Evolutionary conservation across 2,329 filamentous ascomycete species (phyloP), one percentile per base, ranked within the genome.

Genomic region (Trichoderma harzianum): DNA sequence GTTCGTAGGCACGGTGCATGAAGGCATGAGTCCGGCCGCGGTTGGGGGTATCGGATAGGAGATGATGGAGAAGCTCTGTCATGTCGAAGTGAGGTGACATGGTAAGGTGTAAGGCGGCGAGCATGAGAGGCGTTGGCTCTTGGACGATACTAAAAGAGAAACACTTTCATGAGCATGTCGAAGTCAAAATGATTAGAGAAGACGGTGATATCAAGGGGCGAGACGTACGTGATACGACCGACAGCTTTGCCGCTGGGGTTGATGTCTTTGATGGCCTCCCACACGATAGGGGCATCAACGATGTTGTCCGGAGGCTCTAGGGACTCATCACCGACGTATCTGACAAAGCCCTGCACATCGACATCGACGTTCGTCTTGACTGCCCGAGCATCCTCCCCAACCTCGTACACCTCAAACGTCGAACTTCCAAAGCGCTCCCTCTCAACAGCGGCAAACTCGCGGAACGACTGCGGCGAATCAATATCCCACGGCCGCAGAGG

Each of bases 61-160:
- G 81, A 73, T 88, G 83, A 18, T 80, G 78, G 71, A 88, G 87
- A 1, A 91, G 80, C 73, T 90, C 88, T 62, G 89, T 85, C 86
- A 91, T 88, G 76, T 91, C 88, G 74, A 91, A 91, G 71, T 86
- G 81, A 14, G 84, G 77, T 32, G 84, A 82, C 82, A 90, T 85
- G 3, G 88, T 88, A 70, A 89, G 79, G 76, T 91, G 89, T 2
- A 90, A 80, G 0, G 87, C 87, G 2, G 86, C 88, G 66, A 91
- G 87, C 43, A 89, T 84, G 7, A 90, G 83, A 0, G 89, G 87
- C 2, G 87, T 86, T 1, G 88, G 89, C 74, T 91, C 89, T 74
- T 89, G 84, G 30, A 90, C 82, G 72, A 90, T 87, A 0, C 87
- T 87, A 69, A 24, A 11, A 16, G 18, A 32, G 36, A 12, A 73